These are phyloP conservation scores for Syzygium syzygioides DNA, from an alignment of 441 rosid species.

Conservation along the genomic window DNA sequence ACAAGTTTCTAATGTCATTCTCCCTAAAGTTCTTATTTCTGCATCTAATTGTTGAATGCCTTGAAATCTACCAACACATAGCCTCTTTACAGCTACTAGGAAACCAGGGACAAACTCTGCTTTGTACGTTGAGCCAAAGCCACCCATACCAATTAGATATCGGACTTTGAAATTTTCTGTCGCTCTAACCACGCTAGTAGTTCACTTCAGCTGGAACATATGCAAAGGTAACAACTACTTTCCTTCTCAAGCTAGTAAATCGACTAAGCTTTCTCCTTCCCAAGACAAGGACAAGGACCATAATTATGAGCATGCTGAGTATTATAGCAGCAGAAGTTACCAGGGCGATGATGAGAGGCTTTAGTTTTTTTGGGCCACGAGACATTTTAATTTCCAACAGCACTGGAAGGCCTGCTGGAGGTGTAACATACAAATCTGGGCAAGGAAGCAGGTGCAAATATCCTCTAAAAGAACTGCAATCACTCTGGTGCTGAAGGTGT, in stretches of 20 bases:
- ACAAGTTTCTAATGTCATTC: conserved; percentile 63
- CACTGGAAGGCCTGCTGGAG: conserved; percentile 8
- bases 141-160: conserved; percentile 59
- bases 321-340: conserved; percentile 31
- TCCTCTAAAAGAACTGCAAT: conserved; percentile 36
- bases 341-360: conserved; percentile 23
- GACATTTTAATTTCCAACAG: conserved; percentile 16
- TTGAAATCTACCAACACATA: conserved; percentile 53
- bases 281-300: conserved; percentile 10
- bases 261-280: conserved; percentile 25
- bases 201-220: conserved; percentile 45
- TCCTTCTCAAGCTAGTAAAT: conserved; percentile 22
- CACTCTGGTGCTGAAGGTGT: conserved; percentile 16
- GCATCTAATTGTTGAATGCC: conserved; percentile 68
- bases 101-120: conserved; percentile 54
- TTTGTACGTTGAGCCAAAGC: conserved; percentile 65
- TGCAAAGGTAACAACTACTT: conserved; percentile 46
- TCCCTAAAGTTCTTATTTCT: conserved; percentile 55
- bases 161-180: conserved; percentile 47
- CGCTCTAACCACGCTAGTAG: conserved; percentile 45
- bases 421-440: conserved; percentile 6
- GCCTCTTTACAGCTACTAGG: conserved; percentile 62
- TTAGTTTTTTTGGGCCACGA: conserved; percentile 15
- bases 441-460: conserved; percentile 31
- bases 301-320: conserved; percentile 17